Evolutionary conservation across 768 basidiomycete genomes (phyloP), one percentile per base, ranked within the genome.

Genomic region (Boletus sp.): DNA sequence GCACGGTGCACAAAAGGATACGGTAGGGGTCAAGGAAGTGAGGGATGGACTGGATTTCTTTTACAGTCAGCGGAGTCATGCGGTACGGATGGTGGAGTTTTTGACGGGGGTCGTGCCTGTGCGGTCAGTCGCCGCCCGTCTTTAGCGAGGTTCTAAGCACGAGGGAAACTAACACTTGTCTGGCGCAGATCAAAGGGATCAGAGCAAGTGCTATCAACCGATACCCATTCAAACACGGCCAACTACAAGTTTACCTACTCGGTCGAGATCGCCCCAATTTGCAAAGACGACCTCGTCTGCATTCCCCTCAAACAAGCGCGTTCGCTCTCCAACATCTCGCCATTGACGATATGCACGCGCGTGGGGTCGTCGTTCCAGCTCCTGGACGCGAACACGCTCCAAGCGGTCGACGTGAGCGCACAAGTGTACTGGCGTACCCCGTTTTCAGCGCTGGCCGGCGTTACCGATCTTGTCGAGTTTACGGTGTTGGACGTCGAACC

Each of bases 191-290:
- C 90, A 47, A 98, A 98, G 74, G 76, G 87, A 10, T 97, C 95
- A 1, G 97, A 98, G 71, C 97, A 97, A 69, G 78, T 99, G 9
- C 81, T 98, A 30, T 97, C 95, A 7, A 78, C 87, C 23, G 97
- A 99, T 69, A 93, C 88, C 2, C 96, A 99, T 70, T 83, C 88
- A 45, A 83, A 83, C 60, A 97, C 94, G 4, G 90, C 96, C 33
- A 98, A 92, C 73, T 97, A 90, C 80, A 98, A 96, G 74, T 95
- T 90, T 73, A 93, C 94, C 5, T 98, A 93, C 77, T 97, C 95
- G 5, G 90, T 98, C 61, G 96, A 98, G 74, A 97, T 99, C 66
- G 83, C 88, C 5, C 94, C 97, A 0, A 84, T 99, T 52, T 99
- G 97, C 78, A 98, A 98, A 70, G 97, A 98, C 68, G 97, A 99